Conservation (phyloP, 768 basidiomycete genomes). For the Sarcodon sp. region DNA sequence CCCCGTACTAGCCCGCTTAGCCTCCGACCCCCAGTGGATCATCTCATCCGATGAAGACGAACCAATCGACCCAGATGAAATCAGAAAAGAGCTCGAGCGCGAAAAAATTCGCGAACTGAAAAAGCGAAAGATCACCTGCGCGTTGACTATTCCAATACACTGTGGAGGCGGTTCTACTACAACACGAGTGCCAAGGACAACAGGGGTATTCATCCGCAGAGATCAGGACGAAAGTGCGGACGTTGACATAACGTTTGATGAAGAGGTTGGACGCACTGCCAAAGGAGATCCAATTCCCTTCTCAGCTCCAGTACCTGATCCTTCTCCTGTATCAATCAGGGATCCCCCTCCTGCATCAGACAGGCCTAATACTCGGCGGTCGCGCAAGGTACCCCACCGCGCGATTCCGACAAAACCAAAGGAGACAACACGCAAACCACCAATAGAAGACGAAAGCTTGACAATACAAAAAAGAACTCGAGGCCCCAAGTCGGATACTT, state of each 20-base stretch:
- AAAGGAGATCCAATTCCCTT: neutral
- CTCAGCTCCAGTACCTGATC: conserved; percentile 4
- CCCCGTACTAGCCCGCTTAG: conserved; percentile 23
- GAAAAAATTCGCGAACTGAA: conserved; percentile 45
- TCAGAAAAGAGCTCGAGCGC: conserved; percentile 29
- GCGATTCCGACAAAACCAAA: neutral
- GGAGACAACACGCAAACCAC: neutral
- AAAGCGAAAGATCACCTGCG: conserved; percentile 29
- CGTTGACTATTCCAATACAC: conserved; percentile 7
- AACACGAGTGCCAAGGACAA: conserved; percentile 10
- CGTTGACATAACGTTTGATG: conserved; percentile 38
- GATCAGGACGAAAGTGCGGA: conserved; percentile 51
- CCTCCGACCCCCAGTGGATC: conserved; percentile 11
- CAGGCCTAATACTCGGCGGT: conserved; percentile 4
- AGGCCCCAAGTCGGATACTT: conserved; percentile 48
- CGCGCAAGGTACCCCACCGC: neutral
- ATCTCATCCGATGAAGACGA: conserved; percentile 17
- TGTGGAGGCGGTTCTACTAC: conserved; percentile 7
- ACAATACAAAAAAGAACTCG: neutral
- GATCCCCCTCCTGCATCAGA: neutral
- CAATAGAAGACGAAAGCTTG: conserved; percentile 3
- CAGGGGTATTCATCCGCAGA: conserved; percentile 38
- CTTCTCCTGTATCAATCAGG: conserved; percentile 3
- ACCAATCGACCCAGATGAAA: conserved; percentile 25
- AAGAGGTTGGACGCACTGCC: conserved; percentile 6